Evolutionary conservation across 495 filamentous ascomycete genomes (phyloP), one percentile per base, ranked within the genome.

Genomic region (Trichoderma gamsii): DNA sequence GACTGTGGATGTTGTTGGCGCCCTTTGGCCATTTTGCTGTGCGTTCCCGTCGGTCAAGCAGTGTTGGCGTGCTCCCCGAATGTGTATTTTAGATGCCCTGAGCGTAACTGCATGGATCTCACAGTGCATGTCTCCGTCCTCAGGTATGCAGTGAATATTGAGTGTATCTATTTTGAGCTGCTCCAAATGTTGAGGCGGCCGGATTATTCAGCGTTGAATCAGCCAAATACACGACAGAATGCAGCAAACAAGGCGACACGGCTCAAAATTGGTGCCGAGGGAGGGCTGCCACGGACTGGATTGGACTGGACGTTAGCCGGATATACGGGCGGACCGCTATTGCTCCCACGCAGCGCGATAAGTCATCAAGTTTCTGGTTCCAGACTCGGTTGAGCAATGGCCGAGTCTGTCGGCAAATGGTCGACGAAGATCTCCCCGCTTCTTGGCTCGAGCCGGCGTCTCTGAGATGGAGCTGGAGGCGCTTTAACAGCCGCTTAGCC

Each of bases 391-490:
- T 9, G 49, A 52, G 49, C 16, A 23, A 9, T n/a, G n/a, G 49
- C 49, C 49, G 49, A 52, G n/a, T 4, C n/a, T 29, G 16, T n/a
- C 8, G 7, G 49, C 18, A 52, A n/a, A 21, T n/a, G 49, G 49
- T 16, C n/a, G 49, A 52, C 25, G 49, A 52, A 52, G 49, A 52
- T 52, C 49, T 52, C 49, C 49, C 49, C 49, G 18, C n/a, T 23
- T 23, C 49, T 52, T 52, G 49, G 49, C 49, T 52, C 2, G 49
- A 6, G 35, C 3, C 25, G 18, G 49, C 18, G 18, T 8, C n/a
- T 16, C 3, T 4, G 18, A 1, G 49, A 3, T 52, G 49, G n/a
- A 23, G 15, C 18, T 18, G n/a, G 21, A 52, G 8, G 21, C 35
- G 35, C 35, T 38, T 38, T 38, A 9, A 9, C 35, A 38, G 35